Conservation (phyloP, 176 grass and related monocot genomes). For the Musa acuminata region DNA sequence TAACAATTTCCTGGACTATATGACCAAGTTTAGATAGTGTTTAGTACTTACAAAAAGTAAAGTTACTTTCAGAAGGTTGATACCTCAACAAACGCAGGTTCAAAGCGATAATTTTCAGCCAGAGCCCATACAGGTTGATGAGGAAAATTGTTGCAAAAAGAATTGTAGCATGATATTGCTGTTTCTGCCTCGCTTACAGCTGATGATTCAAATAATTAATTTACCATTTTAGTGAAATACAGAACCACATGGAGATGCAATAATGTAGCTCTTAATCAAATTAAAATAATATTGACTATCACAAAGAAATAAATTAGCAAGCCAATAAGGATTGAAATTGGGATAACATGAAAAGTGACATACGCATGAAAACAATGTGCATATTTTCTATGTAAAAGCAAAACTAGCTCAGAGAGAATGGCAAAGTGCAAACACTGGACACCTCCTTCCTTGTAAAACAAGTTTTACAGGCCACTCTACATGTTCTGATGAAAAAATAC, state of each 20-base stretch:
- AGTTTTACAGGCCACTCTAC: background rate
- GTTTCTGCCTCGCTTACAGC: slow-evolving; percentile 57
- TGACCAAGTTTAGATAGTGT: slow-evolving; percentile 19
- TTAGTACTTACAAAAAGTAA: background rate
- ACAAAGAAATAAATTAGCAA: too few species aligned
- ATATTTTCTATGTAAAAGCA: too few species aligned
- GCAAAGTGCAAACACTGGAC: background rate
- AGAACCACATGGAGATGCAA: too few species aligned
- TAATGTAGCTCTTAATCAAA: background rate
- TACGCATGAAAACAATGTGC: too few species aligned
- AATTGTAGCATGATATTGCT: slow-evolving; percentile 62
- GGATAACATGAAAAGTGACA: too few species aligned
- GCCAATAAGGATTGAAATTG: too few species aligned
- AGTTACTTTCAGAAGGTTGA: background rate
- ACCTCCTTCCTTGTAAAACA: background rate
- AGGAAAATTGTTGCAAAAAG: slow-evolving; percentile 42
- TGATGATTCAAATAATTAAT: slow-evolving; percentile 28
- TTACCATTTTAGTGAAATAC: background rate
- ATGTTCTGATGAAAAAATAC: background rate
- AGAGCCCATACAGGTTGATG: slow-evolving; percentile 77
- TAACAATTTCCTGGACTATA: slow-evolving; percentile 76
- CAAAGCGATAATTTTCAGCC: slow-evolving; percentile 93
- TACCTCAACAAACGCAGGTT: slow-evolving; percentile 99
- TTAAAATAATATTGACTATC: too few species aligned
- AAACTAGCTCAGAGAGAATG: too few species aligned